Conservation (phyloP, 2,329 filamentous ascomycete genomes). For the Colletotrichum sidae region DNA sequence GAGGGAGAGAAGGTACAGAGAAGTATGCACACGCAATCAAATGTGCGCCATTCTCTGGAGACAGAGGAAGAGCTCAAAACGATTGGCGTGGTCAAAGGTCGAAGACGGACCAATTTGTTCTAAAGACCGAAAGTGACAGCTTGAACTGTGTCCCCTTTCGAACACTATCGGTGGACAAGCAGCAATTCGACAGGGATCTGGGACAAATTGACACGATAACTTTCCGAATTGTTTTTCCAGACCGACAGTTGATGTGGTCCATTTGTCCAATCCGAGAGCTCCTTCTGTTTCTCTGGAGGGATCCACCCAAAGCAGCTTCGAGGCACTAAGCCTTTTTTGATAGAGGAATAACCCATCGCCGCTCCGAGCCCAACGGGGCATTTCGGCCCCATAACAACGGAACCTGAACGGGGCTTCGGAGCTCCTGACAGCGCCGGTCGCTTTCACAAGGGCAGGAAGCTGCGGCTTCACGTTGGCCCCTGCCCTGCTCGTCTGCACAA, state of each 20-base stretch:
- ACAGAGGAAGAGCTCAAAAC: background rate
- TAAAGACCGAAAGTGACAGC: conserved; percentile 13
- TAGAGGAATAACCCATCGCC: background rate
- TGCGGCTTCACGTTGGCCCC: conserved; percentile 10
- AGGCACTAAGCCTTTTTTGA: background rate
- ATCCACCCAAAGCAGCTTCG: conserved; percentile 1
- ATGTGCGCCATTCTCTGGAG: conserved; percentile 32
- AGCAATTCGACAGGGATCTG: conserved; percentile 32
- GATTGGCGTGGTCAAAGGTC: conserved; percentile 4
- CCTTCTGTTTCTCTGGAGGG: background rate
- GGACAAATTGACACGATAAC: conserved; percentile 39
- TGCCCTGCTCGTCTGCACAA: conserved; percentile 1
- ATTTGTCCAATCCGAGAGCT: conserved; percentile 20
- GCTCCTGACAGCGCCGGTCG: no score
- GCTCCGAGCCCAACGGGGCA: background rate
- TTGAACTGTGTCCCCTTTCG: conserved; percentile 34
- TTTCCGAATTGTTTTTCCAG: conserved; percentile 40
- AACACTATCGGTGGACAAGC: conserved; percentile 19
- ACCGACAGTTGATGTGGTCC: background rate
- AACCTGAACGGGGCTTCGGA: background rate
- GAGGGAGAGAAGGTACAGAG: conserved; percentile 4
- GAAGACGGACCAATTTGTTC: conserved; percentile 20
- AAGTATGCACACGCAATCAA: conserved; percentile 26
- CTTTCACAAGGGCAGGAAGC: background rate
- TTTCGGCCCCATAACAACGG: conserved; percentile 4